These are phyloP conservation scores for Oryza coarctata DNA, from an alignment of 176 grass and related monocot genomes.

Conservation along the genomic window DNA sequence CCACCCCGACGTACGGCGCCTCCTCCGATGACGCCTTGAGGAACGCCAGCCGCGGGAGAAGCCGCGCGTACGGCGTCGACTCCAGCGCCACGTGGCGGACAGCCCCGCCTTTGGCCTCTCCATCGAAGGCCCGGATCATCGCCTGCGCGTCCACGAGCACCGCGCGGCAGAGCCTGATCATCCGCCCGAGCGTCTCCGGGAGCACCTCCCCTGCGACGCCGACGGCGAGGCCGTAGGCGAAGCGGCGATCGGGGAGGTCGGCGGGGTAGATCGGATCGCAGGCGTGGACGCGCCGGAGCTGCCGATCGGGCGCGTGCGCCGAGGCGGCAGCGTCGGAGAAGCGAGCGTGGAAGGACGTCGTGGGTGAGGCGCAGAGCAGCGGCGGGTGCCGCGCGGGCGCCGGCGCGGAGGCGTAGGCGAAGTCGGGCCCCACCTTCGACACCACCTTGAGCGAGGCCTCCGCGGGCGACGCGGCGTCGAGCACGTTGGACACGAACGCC, in stretches of 20 bases:
- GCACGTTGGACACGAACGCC: slow-evolving; percentile 84
- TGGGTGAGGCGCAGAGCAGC: slow-evolving; percentile 44
- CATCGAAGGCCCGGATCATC: slow-evolving; percentile 80
- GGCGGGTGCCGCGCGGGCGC: slow-evolving; percentile 34
- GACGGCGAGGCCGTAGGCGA: slow-evolving; percentile 76
- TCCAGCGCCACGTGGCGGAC: slow-evolving; percentile 60
- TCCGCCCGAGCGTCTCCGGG: slow-evolving; percentile 66
- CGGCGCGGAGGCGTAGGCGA: slow-evolving; percentile 52
- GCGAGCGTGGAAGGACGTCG: slow-evolving; percentile 84
- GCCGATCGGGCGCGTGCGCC: slow-evolving; percentile 60
- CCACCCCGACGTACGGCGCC: slow-evolving; percentile 78
- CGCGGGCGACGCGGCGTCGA: slow-evolving; percentile 64
- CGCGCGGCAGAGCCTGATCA: slow-evolving; percentile 66
- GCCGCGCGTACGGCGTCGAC: slow-evolving; percentile 48
- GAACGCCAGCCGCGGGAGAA: slow-evolving; percentile 66
- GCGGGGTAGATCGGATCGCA: slow-evolving; percentile 75
- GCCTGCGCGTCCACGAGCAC: slow-evolving; percentile 94
- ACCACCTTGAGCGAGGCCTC: slow-evolving; percentile 42
- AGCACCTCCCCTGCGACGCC: slow-evolving; percentile 77
- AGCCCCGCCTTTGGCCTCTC: slow-evolving; percentile 39
- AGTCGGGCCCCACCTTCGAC: slow-evolving; percentile 80
- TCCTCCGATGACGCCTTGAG: slow-evolving; percentile 92
- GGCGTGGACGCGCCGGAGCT: slow-evolving; percentile 58
- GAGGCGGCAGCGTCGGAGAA: slow-evolving; percentile 46
- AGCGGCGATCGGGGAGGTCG: slow-evolving; percentile 57